These are phyloP conservation scores for Penicillium pancosmium DNA, from an alignment of 495 filamentous ascomycete species.

Conservation along the genomic window DNA sequence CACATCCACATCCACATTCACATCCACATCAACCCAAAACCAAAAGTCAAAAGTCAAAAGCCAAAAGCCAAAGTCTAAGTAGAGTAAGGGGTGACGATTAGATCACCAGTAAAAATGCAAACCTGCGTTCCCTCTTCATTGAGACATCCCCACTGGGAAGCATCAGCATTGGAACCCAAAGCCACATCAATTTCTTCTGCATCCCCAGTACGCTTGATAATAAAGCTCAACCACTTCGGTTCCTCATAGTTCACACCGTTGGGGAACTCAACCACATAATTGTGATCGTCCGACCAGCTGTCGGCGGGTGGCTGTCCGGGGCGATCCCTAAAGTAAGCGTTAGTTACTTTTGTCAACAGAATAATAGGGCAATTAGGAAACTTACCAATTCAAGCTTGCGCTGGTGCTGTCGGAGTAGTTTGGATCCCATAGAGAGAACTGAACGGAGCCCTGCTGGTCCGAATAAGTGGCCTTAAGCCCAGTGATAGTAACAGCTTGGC, in stretches of 20 bases:
- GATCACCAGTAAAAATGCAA: neutral
- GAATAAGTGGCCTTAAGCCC: neutral
- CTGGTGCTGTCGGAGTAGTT: neutral
- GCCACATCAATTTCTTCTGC: neutral
- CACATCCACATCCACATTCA: neutral
- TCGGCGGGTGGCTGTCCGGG: slow-evolving; percentile 7
- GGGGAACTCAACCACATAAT: slow-evolving; percentile 9
- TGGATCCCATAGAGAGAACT: slow-evolving; percentile 4
- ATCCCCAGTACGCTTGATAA: neutral
- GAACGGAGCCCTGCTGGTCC: neutral
- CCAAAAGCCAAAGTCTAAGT: neutral
- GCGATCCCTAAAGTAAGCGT: slow-evolving; percentile 2
- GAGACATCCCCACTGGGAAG: neutral
- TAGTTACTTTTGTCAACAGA: neutral
- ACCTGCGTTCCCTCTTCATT: neutral
- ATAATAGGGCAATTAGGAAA: neutral
- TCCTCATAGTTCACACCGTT: neutral
- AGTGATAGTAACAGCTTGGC: slow-evolving; percentile 6
- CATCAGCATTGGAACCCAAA: neutral
- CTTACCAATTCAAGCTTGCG: slow-evolving; percentile 3
- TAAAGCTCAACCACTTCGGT: neutral
- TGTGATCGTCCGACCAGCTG: neutral
- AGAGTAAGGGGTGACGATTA: neutral
- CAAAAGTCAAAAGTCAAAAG: neutral
- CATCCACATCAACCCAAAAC: neutral